Conservation (phyloP, 257 asterid genomes). For the Cordia subcordata region DNA sequence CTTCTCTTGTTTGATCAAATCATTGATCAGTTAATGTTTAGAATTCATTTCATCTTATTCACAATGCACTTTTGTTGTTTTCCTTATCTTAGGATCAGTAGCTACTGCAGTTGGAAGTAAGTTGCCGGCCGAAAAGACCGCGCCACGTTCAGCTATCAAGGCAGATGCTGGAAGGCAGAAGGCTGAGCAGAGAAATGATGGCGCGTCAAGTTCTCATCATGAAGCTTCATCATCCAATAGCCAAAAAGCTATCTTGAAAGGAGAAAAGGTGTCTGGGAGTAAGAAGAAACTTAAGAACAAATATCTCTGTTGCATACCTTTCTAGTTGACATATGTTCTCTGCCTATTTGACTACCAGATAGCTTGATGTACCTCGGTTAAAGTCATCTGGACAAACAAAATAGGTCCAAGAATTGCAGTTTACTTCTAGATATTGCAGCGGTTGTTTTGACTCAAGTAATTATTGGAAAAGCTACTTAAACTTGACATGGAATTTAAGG, state of each 20-base stretch:
- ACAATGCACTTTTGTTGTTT: not conserved
- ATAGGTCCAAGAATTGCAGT: not conserved
- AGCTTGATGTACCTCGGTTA: not conserved
- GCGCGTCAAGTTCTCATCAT: conserved; percentile 17
- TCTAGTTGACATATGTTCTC: conserved; percentile 17
- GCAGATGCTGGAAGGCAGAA: conserved; percentile 23
- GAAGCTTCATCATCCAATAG: conserved; percentile 16
- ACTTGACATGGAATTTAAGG: not conserved
- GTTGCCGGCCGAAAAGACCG: conserved; percentile 10
- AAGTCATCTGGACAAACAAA: not conserved
- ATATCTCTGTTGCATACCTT: conserved; percentile 47
- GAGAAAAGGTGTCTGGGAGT: conserved; percentile 28
- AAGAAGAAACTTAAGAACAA: conserved; percentile 37
- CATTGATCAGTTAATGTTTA: too few species aligned
- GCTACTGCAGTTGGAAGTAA: conserved; percentile 10
- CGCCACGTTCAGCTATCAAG: conserved; percentile 7
- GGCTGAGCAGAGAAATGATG: conserved; percentile 28
- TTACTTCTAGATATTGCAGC: not conserved
- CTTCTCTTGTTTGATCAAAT: not conserved
- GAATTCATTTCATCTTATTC: not conserved
- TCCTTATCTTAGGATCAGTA: not conserved
- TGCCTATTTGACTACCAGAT: not conserved
- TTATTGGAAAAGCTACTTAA: not conserved
- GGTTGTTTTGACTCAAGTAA: not conserved
- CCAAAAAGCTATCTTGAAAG: conserved; percentile 4